phyloP scores from a whole-genome alignment of 2,329 filamentous ascomycete species.

The Trichoderma sp. region DNA sequence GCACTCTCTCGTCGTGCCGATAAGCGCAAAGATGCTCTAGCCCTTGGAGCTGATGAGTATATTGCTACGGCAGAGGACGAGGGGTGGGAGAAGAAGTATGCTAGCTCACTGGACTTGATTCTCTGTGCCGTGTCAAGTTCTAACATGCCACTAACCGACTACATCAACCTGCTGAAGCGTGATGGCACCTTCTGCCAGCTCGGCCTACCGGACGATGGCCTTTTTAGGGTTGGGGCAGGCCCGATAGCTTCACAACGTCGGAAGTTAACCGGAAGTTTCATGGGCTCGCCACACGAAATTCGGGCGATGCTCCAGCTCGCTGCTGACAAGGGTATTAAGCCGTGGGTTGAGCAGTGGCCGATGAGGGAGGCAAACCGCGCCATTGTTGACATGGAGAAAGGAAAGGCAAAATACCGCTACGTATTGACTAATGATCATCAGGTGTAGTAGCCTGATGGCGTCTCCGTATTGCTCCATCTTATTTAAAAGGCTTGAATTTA shows the following conservation, averaged over 20 bases:
- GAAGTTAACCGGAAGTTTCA: conserved; percentile 45
- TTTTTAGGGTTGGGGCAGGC: conserved; percentile 35
- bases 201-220: conserved; percentile 36
- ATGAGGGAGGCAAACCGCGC: conserved; percentile 55
- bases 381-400: conserved; percentile 53
- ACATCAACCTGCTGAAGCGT: conserved; percentile 57
- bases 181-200: conserved; percentile 64
- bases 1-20: conserved; percentile 52
- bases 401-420: conserved; percentile 49
- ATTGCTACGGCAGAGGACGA: conserved; percentile 44
- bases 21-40: conserved; percentile 53
- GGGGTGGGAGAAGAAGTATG: conserved; percentile 50
- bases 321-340: conserved; percentile 53
- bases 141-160: conserved; percentile 59
- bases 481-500: too few species aligned
- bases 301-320: conserved; percentile 58
- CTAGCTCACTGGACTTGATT: conserved; percentile 53
- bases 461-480: too few species aligned
- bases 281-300: conserved; percentile 54
- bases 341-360: conserved; percentile 53
- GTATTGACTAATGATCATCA: conserved; percentile 41
- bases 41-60: conserved; percentile 54
- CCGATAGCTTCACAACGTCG: conserved; percentile 40
- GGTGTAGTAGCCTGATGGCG: too few species aligned
- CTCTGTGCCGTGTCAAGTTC: conserved; percentile 51